Conservation (phyloP, 1,284 basidiomycete species). For the Trametes pubescens region DNA sequence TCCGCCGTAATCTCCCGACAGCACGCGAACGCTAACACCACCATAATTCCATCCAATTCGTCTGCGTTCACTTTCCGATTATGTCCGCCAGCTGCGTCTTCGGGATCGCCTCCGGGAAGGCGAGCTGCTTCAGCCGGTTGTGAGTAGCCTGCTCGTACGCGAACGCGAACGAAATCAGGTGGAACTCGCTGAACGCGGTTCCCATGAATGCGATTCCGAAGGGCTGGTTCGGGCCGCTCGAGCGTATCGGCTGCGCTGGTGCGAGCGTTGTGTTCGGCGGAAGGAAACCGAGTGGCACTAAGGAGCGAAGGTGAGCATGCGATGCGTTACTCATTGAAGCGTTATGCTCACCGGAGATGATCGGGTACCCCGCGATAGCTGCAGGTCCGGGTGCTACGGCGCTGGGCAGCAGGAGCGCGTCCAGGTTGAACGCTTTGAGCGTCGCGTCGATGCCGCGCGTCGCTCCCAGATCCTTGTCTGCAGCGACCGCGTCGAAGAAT, state of each 20-base stretch:
- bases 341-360: slow-evolving; percentile 56
- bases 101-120: slow-evolving; percentile 65
- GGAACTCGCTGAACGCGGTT: slow-evolving; percentile 68
- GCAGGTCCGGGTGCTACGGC: slow-evolving; percentile 45
- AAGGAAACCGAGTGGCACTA: slow-evolving; percentile 69
- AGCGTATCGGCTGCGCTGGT: slow-evolving; percentile 48
- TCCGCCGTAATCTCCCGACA: not conserved
- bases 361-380: slow-evolving; percentile 68
- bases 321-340: not conserved
- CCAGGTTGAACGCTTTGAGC: slow-evolving; percentile 56
- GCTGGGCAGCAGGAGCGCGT: slow-evolving; percentile 66
- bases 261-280: slow-evolving; percentile 52
- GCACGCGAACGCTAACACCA: not conserved
- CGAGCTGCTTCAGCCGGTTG: slow-evolving; percentile 57
- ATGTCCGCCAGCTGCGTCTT: slow-evolving; percentile 66
- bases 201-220: slow-evolving; percentile 72
- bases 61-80: slow-evolving; percentile 3
- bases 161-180: slow-evolving; percentile 65
- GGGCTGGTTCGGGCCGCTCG: slow-evolving; percentile 66
- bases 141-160: slow-evolving; percentile 74
- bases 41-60: not conserved
- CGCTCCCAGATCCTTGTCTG: slow-evolving; percentile 59
- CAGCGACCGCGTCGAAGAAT: slow-evolving; percentile 58
- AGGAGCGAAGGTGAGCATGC: not conserved
- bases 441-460: slow-evolving; percentile 67